phyloP scores from a whole-genome alignment of 176 grass and related monocot genomes.

The Secale cereale region DNA sequence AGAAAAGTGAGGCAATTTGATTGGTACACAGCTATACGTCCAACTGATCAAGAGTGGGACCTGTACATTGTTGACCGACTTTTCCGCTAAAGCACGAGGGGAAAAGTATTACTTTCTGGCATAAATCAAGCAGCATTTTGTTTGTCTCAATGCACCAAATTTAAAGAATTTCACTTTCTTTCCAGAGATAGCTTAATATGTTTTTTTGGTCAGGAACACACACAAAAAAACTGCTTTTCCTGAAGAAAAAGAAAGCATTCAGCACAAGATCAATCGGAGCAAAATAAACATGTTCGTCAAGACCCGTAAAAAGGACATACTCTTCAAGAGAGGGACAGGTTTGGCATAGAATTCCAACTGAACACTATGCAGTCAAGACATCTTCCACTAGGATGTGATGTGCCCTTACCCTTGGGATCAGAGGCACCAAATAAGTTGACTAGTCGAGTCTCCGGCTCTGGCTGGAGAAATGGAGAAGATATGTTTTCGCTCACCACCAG shows the following conservation, averaged over 20 bases:
- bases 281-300: neutral
- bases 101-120: neutral
- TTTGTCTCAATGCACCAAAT: neutral
- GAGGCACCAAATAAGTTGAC: neutral
- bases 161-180: neutral
- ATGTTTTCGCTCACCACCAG: too few species aligned
- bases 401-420: neutral
- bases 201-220: neutral
- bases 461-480: too few species aligned
- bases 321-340: neutral
- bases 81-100: neutral
- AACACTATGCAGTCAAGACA: neutral
- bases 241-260: neutral
- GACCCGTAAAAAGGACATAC: neutral
- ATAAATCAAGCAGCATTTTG: neutral
- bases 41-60: neutral
- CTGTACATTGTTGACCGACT: neutral
- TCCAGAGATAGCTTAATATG: neutral
- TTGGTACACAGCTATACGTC: neutral
- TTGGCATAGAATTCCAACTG: neutral
- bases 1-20: neutral
- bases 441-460: neutral
- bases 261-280: neutral
- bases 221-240: neutral
- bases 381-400: too few species aligned